Evolutionary conservation across 208 protist species (phyloP).

Genomic region (Wallacemonas collosoma): DNA sequence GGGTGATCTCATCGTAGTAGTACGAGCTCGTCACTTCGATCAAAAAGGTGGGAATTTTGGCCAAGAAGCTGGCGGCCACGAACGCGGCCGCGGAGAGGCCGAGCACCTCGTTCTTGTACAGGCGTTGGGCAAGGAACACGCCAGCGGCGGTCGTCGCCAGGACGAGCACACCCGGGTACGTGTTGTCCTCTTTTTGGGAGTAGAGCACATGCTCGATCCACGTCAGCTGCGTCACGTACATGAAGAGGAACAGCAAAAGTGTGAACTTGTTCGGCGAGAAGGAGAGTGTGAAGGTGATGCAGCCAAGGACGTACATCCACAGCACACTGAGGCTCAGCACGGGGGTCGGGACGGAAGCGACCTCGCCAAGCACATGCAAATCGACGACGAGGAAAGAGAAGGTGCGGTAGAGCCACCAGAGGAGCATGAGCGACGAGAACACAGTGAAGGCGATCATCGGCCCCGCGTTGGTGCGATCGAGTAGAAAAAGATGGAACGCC

Average conservation of each 20-base stretch:
- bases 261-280: slow-evolving; percentile 59
- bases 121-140: slow-evolving; percentile 46
- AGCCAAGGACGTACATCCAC: slow-evolving; percentile 84
- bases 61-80: slow-evolving; percentile 72
- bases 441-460: slow-evolving; percentile 80
- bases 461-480: slow-evolving; percentile 64
- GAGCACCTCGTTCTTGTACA: slow-evolving; percentile 73
- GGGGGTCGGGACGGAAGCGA: slow-evolving; percentile 61
- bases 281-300: slow-evolving; percentile 70
- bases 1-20: slow-evolving; percentile 49
- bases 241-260: slow-evolving; percentile 55
- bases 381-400: slow-evolving; percentile 88
- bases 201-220: slow-evolving; percentile 88
- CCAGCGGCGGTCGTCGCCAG: slow-evolving; percentile 66
- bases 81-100: slow-evolving; percentile 40
- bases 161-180: slow-evolving; percentile 78
- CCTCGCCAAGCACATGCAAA: slow-evolving; percentile 80
- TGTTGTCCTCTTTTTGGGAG: slow-evolving; percentile 78
- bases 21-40: slow-evolving; percentile 74
- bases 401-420: slow-evolving; percentile 90
- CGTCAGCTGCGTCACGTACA: slow-evolving; percentile 68
- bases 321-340: slow-evolving; percentile 63
- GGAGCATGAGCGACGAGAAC: slow-evolving; percentile 74
- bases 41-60: slow-evolving; percentile 78
- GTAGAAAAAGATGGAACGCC: slow-evolving; percentile 74